Conservation (phyloP, 768 basidiomycete species). For the Mrakia frigida region DNA sequence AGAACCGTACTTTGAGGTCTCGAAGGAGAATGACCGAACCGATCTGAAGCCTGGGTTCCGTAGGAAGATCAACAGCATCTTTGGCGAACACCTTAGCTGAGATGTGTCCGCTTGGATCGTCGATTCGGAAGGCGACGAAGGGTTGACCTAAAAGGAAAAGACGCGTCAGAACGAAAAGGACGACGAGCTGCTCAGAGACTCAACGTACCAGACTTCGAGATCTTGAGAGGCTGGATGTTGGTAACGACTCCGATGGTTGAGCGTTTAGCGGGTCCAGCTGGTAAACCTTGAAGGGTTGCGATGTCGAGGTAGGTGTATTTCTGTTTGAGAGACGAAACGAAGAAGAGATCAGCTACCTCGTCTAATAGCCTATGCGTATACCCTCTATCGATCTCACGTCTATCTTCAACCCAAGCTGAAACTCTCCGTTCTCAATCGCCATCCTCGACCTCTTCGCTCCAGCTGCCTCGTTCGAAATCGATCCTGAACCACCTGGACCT, state of each 20-base stretch:
- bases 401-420: not conserved
- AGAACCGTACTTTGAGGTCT: not conserved
- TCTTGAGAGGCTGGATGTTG: not conserved
- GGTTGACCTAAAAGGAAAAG: not conserved
- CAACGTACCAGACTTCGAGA: not conserved
- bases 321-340: not conserved
- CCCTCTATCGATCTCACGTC: too few species aligned
- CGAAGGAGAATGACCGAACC: not conserved
- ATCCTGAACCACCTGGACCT: not conserved
- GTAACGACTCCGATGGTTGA: conserved; percentile 1
- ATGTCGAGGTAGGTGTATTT: not conserved
- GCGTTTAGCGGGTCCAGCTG: not conserved
- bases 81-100: not conserved
- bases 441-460: not conserved
- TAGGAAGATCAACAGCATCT: not conserved
- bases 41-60: not conserved
- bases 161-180: not conserved
- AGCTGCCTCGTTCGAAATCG: not conserved
- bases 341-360: not conserved
- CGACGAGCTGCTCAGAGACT: not conserved
- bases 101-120: conserved; percentile 1
- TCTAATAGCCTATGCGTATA: too few species aligned
- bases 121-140: not conserved
- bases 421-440: not conserved
- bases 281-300: not conserved